A percentile compares a stretch with the other conserved stretches of the same genome.
Conservation (phyloP, 2,329 filamentous ascomycete genomes). For the Xylariaceae sp. region DNA sequence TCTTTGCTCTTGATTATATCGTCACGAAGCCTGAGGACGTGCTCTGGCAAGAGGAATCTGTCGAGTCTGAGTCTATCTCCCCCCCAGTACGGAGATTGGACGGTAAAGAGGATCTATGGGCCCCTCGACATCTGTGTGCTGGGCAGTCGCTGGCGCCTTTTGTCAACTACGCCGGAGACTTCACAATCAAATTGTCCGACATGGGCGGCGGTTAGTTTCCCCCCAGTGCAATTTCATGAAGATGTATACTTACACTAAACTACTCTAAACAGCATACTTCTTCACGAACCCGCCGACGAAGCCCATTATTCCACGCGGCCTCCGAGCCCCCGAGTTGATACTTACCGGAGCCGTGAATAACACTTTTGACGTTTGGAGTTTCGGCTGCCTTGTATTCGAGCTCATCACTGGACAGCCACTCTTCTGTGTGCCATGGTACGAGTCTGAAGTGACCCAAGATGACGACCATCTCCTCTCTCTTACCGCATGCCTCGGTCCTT, state of each 20-base stretch:
- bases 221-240: too few relatives aligned
- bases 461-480: slow-evolving; percentile 24
- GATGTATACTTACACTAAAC: too few relatives aligned
- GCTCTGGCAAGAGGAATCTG: slow-evolving; percentile 37
- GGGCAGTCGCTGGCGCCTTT: slow-evolving; percentile 36
- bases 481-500: slow-evolving; percentile 28
- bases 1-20: slow-evolving; percentile 44
- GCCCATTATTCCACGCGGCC: slow-evolving; percentile 34
- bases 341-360: slow-evolving; percentile 33
- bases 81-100: slow-evolving; percentile 40
- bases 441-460: slow-evolving; percentile 23
- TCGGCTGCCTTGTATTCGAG: slow-evolving; percentile 43
- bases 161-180: slow-evolving; percentile 30
- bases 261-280: slow-evolving; percentile 32
- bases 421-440: slow-evolving; percentile 33
- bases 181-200: slow-evolving; percentile 42
- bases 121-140: slow-evolving; percentile 41
- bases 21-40: slow-evolving; percentile 33
- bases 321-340: slow-evolving; percentile 41
- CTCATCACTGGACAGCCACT: slow-evolving; percentile 41
- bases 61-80: slow-evolving; percentile 33
- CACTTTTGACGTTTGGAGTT: slow-evolving; percentile 42
- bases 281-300: slow-evolving; percentile 37
- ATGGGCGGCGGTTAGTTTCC: slow-evolving; percentile 41
- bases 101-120: slow-evolving; percentile 40